Conservation (phyloP, 1,284 basidiomycete species). For the Caloboletus firmus region DNA sequence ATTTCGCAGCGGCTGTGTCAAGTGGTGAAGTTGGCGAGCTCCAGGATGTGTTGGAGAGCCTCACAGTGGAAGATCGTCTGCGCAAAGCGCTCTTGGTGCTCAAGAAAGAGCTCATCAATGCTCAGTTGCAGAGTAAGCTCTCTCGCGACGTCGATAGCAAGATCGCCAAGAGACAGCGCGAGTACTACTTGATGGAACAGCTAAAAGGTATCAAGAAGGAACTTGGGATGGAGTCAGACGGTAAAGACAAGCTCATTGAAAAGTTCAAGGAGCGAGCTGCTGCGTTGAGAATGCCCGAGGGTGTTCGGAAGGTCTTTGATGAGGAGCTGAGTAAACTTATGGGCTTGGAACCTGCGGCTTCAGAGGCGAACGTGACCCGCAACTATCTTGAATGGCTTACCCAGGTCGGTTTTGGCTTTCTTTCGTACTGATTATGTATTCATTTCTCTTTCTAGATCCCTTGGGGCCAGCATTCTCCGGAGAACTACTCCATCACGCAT, state of each 20-base stretch:
- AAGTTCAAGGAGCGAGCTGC: conserved; percentile 93
- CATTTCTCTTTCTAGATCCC: conserved; percentile 60
- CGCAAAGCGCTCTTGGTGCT: conserved; percentile 90
- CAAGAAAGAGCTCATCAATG: conserved; percentile 98
- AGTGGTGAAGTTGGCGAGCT: conserved; percentile 89
- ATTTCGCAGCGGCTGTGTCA: conserved; percentile 96
- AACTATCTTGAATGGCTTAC: conserved; percentile 98
- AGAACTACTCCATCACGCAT: conserved; percentile 90
- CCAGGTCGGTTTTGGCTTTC: conserved; percentile 49
- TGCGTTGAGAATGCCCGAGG: conserved; percentile 89
- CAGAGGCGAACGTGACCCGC: conserved; percentile 94
- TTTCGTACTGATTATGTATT: neutral
- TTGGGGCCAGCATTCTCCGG: conserved; percentile 93
- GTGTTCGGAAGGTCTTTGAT: conserved; percentile 92
- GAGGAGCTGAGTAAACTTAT: conserved; percentile 94
- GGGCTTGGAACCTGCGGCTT: conserved; percentile 89
- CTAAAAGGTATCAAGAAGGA: conserved; percentile 99
- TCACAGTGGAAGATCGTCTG: conserved; percentile 86
- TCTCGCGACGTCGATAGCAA: conserved; percentile 94
- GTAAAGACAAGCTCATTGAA: conserved; percentile 96
- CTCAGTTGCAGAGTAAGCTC: conserved; percentile 93
- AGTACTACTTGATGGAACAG: conserved; percentile 99
- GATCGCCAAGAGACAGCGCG: conserved; percentile 95
- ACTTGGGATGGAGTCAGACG: conserved; percentile 95
- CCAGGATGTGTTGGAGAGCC: conserved; percentile 90